Evolutionary conservation across 768 basidiomycete genomes (phyloP).

Genomic region (Boletus edulis): DNA sequence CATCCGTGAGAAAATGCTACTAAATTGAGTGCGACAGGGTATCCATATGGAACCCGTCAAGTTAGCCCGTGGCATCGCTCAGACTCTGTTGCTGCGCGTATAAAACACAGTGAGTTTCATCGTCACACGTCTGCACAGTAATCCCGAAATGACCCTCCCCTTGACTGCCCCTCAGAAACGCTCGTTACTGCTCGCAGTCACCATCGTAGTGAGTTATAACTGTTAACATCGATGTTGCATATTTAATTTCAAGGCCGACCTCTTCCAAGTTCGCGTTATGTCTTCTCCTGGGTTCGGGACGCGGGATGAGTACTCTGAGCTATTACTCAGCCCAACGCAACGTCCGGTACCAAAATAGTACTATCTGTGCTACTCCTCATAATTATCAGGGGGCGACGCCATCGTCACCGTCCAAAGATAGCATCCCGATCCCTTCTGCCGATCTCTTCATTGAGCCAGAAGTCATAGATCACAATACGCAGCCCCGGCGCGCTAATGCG

Average conservation of each 20-base stretch:
- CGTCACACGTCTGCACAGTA: no score
- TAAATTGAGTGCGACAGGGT: constrained; percentile 1
- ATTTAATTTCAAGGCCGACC: not conserved
- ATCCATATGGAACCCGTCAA: no score
- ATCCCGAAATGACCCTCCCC: constrained; percentile 19
- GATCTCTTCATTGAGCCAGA: constrained; percentile 2
- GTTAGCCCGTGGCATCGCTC: no score
- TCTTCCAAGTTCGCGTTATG: constrained; percentile 16
- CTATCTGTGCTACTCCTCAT: not conserved
- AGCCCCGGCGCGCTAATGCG: constrained; percentile 48
- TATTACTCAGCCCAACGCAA: constrained; percentile 1
- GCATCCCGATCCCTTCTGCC: not conserved
- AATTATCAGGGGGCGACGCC: not conserved
- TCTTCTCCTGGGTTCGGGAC: constrained; percentile 21
- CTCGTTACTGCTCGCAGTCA: constrained; percentile 25
- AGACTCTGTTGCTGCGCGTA: no score
- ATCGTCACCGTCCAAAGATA: not conserved
- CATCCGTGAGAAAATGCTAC: constrained; percentile 29
- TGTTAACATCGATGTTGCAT: not conserved
- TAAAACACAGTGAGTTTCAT: no score
- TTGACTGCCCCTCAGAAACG: constrained; percentile 30
- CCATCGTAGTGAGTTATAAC: constrained; percentile 22
- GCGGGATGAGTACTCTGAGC: not conserved
- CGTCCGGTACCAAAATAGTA: not conserved
- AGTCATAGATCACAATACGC: not conserved